phyloP scores from a whole-genome alignment of 2,329 filamentous ascomycete species.

The Calonectria pseudoturangicola region DNA sequence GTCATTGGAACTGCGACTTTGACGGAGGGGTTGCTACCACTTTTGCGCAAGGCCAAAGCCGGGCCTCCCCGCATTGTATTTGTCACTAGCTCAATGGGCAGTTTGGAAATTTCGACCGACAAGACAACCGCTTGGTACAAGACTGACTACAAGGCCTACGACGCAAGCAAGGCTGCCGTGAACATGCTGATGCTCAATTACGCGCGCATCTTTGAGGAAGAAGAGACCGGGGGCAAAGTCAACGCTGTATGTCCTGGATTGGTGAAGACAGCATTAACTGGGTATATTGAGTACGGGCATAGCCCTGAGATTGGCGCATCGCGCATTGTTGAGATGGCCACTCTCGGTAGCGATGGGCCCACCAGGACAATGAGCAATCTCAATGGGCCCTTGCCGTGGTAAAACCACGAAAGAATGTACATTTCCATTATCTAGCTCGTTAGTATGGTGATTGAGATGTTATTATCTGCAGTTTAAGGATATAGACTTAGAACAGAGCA shows the following conservation, averaged over 20 bases:
- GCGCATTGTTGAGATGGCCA: slow-evolving; percentile 57
- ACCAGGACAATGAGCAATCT: slow-evolving; percentile 54
- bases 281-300: slow-evolving; percentile 37
- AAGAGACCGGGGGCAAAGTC: slow-evolving; percentile 56
- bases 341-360: slow-evolving; percentile 54
- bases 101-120: slow-evolving; percentile 55
- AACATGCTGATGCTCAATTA: slow-evolving; percentile 64
- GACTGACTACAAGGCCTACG: slow-evolving; percentile 59
- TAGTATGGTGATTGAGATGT: neutral
- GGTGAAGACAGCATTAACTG: slow-evolving; percentile 57
- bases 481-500: neutral
- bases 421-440: no score
- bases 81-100: slow-evolving; percentile 61
- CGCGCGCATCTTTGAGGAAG: slow-evolving; percentile 51
- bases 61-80: slow-evolving; percentile 62
- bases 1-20: slow-evolving; percentile 56
- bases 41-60: slow-evolving; percentile 52
- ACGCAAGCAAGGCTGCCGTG: slow-evolving; percentile 64
- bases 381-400: slow-evolving; percentile 51
- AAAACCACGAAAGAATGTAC: neutral
- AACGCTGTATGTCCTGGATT: slow-evolving; percentile 62
- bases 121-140: slow-evolving; percentile 52
- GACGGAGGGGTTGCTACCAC: slow-evolving; percentile 54
- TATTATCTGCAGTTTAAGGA: neutral
- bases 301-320: slow-evolving; percentile 55